A percentile compares a stretch with the other conserved stretches of the same genome.
Conservation (phyloP, 768 basidiomycete genomes). For the Russula sp. region DNA sequence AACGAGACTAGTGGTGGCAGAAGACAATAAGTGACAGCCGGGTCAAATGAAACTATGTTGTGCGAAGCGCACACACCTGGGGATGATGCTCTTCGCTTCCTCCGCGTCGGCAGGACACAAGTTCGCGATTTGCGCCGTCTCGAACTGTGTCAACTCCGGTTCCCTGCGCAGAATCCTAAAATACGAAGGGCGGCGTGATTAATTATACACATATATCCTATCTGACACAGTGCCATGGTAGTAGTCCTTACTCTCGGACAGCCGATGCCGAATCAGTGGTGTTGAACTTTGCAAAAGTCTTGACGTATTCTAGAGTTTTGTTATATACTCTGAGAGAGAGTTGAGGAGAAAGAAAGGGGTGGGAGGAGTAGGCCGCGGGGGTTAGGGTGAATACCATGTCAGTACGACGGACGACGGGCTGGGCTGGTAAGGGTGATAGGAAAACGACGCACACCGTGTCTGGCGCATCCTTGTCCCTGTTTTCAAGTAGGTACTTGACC, state of each 20-base stretch:
- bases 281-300: slow-evolving; percentile 87
- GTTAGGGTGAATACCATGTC: background rate
- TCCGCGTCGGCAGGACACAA: slow-evolving; percentile 84
- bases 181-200: background rate
- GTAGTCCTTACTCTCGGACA: slow-evolving; percentile 51
- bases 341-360: too few relatives aligned
- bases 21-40: background rate
- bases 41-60: background rate
- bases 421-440: too few relatives aligned
- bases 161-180: slow-evolving; percentile 76
- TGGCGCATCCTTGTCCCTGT: slow-evolving; percentile 82
- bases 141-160: slow-evolving; percentile 79
- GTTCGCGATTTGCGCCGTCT: slow-evolving; percentile 91
- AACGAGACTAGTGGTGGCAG: slow-evolving; percentile 53
- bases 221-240: background rate
- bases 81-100: slow-evolving; percentile 88
- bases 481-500: slow-evolving; percentile 86
- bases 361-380: too few relatives aligned
- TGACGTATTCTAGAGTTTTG: slow-evolving; percentile 89
- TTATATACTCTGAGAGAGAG: slow-evolving; percentile 69
- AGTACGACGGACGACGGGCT: background rate
- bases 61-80: slow-evolving; percentile 56
- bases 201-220: too few relatives aligned
- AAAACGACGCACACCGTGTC: slow-evolving; percentile 67
- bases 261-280: slow-evolving; percentile 80